Conservation (phyloP, 208 protist genomes). For the Leishmania major region DNA sequence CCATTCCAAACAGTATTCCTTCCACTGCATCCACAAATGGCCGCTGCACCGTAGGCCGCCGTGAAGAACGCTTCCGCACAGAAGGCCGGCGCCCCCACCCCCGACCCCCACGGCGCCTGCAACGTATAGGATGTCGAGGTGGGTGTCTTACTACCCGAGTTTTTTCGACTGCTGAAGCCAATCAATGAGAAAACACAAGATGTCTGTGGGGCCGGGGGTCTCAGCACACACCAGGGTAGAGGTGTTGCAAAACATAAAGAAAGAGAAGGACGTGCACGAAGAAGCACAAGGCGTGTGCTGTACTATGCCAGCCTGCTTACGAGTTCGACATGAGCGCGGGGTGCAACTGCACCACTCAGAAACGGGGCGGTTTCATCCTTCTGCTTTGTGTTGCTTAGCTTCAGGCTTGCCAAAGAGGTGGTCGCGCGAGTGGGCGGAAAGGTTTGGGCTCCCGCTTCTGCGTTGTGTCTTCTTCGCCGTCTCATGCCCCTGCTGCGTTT, state of each 20-base stretch:
- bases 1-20: neutral
- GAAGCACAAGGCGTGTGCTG: neutral
- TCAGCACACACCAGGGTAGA: neutral
- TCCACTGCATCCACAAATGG: neutral
- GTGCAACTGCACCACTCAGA: neutral
- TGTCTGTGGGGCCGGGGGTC: neutral
- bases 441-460: neutral
- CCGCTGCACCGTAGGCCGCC: conserved; percentile 10
- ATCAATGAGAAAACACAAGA: neutral
- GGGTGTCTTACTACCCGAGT: neutral
- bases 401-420: neutral
- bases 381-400: neutral
- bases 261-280: conserved; percentile 16
- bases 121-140: conserved; percentile 13
- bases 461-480: neutral
- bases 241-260: neutral
- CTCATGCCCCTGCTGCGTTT: neutral
- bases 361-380: neutral
- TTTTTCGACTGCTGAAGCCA: neutral
- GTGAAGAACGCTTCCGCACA: conserved; percentile 29
- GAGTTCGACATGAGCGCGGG: neutral
- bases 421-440: neutral
- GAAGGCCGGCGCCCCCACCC: conserved; percentile 7
- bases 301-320: neutral
- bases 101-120: conserved; percentile 23